phyloP scores from a whole-genome alignment of 306 rosid genomes.

The Sphenostylis stenocarpa region DNA sequence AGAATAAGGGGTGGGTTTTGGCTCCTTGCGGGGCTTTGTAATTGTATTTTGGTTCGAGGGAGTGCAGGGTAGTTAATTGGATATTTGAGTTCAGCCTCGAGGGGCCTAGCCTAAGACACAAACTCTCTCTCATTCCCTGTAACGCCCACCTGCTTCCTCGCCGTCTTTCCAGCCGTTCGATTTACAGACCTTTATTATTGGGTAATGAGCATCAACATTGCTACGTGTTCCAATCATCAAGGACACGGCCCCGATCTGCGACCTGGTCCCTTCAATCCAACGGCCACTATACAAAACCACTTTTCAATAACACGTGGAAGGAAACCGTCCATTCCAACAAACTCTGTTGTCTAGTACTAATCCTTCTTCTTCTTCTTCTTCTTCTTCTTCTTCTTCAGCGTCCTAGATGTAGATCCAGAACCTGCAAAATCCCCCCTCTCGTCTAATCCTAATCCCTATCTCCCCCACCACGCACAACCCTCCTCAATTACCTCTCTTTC shows the following conservation, averaged over 20 bases:
- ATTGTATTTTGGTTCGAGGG: constrained; percentile 35
- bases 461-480: no score
- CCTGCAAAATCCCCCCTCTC: background rate
- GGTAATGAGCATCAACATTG: background rate
- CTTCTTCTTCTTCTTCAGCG: no score
- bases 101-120: background rate
- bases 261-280: constrained; percentile 35
- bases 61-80: constrained; percentile 36
- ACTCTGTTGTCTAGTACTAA: background rate
- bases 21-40: constrained; percentile 28
- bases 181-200: constrained; percentile 40
- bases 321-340: constrained; percentile 26
- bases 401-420: constrained; percentile 28
- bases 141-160: constrained; percentile 42
- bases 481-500: background rate
- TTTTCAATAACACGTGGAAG: constrained; percentile 46
- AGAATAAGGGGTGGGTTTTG: constrained; percentile 46
- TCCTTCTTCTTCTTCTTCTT: no score
- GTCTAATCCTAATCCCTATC: background rate
- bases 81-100: background rate
- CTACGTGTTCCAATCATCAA: constrained; percentile 42
- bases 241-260: constrained; percentile 28
- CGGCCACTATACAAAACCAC: constrained; percentile 45
- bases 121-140: constrained; percentile 1
- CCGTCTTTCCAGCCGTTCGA: constrained; percentile 51